Evolutionary conservation across 768 basidiomycete species (phyloP).

Genomic region (Boletus reticuloceps): DNA sequence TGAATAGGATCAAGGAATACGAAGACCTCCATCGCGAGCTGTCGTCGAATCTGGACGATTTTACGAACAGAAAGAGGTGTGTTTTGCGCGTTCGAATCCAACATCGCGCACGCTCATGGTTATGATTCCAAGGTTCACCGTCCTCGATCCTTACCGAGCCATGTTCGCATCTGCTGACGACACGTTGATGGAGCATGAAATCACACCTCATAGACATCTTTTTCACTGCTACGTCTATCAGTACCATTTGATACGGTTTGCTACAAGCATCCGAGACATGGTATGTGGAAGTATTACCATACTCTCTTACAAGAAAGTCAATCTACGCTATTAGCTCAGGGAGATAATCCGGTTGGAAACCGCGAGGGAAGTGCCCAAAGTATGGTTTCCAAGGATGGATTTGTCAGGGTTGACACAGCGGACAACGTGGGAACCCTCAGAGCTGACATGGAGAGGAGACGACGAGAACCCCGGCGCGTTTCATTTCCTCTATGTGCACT

Average conservation of each 20-base stretch:
- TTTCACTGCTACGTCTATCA: slow-evolving; percentile 79
- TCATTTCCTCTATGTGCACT: not conserved
- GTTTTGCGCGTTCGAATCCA: not conserved
- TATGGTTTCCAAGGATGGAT: slow-evolving; percentile 57
- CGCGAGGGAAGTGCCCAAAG: slow-evolving; percentile 33
- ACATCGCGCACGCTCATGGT: not conserved
- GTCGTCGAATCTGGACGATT: slow-evolving; percentile 38
- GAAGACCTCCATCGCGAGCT: slow-evolving; percentile 39
- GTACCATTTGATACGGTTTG: slow-evolving; percentile 44
- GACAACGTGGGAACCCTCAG: slow-evolving; percentile 46
- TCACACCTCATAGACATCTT: slow-evolving; percentile 64
- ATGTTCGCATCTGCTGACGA: slow-evolving; percentile 43
- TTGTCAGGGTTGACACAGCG: slow-evolving; percentile 38
- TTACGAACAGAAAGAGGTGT: slow-evolving; percentile 56
- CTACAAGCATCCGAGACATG: slow-evolving; percentile 29
- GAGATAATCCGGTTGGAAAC: slow-evolving; percentile 57
- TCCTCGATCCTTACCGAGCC: slow-evolving; percentile 61
- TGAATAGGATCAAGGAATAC: slow-evolving; percentile 37
- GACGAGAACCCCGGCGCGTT: slow-evolving; percentile 65
- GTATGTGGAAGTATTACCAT: slow-evolving; percentile 26
- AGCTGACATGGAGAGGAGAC: slow-evolving; percentile 44
- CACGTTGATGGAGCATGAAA: slow-evolving; percentile 31
- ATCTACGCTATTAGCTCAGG: slow-evolving; percentile 43
- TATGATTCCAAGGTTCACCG: slow-evolving; percentile 35
- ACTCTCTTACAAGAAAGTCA: not conserved